Evolutionary conservation across 148 eudicot genomes (phyloP), one percentile per base, ranked within the genome.

Genomic region (Pouteria glomerata): DNA sequence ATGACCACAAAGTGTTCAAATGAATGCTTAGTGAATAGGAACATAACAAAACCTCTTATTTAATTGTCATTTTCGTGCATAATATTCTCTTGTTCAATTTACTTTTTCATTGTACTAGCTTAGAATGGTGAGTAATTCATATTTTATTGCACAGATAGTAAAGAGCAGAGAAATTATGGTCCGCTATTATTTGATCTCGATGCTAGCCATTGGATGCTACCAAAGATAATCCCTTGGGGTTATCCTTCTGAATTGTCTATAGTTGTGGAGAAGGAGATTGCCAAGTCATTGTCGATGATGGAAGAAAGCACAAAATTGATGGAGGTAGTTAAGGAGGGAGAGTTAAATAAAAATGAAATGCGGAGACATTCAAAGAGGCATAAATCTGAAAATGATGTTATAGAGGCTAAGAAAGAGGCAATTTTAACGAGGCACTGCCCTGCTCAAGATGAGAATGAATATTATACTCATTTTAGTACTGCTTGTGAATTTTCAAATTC

Each of bases 361-460:
- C 69, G 26, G 67, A 52, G 78, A 52, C 57, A 67, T 21, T 57
- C 67, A 35, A 75, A 57, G 67, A 72, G 63, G 69, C 61, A 55
- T 50, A 66, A 76, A 41, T 65, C 70, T 77, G 81, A 76, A 73
- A 52, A 45, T 45, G 78, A 83, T 42, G 69, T 70, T 41, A 73
- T 88, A 70, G 83, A 86, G 71, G 88, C 90, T 61, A 89, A 85
- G 82, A 95, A 95, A 76, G 88, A 86, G 63, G 91, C 78, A 70
- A 91, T 95, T 78, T 79, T 94, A 77, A 82, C 76, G 23, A 74
- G 78, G 68, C 86, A 86, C 66, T 78, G 68, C 72, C 74, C 71
- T 60, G 41, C 41, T 48, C 84, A 79, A 61, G 80, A 78, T 71
- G 86, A 81, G 14, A 71, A 73, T 78, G 88, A 80, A 64, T 56